Evolutionary conservation across 78 protist genomes (phyloP).

Genomic region (slime mould (Dictyostelium discoideum)): dicty_2.7 NC_007088.5:4459001-4459500

Average conservation of each 20-base stretch:
- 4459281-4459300: too few species aligned
- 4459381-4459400: background rate
- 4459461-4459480: conserved; percentile 73
- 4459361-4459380: background rate
- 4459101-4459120: conserved; percentile 62
- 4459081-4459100: conserved; percentile 39
- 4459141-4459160: conserved; percentile 20
- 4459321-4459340: too few species aligned
- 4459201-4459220: background rate
- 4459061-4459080: background rate
- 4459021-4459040: conserved; percentile 56
- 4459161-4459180: conserved; percentile 69
- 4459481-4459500: conserved; percentile 24
- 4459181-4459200: conserved; percentile 43
- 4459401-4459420: background rate
- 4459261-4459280: too few species aligned
- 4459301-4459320: too few species aligned
- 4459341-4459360: too few species aligned
- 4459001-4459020: conserved; percentile 43
- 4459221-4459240: conserved; percentile 10
- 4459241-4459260: background rate
- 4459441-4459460: conserved; percentile 6
- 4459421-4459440: background rate
- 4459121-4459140: conserved; percentile 43
- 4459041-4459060: conserved; percentile 53